Conservation (phyloP, 1,284 basidiomycete species). For the Puccinia hordei region DNA sequence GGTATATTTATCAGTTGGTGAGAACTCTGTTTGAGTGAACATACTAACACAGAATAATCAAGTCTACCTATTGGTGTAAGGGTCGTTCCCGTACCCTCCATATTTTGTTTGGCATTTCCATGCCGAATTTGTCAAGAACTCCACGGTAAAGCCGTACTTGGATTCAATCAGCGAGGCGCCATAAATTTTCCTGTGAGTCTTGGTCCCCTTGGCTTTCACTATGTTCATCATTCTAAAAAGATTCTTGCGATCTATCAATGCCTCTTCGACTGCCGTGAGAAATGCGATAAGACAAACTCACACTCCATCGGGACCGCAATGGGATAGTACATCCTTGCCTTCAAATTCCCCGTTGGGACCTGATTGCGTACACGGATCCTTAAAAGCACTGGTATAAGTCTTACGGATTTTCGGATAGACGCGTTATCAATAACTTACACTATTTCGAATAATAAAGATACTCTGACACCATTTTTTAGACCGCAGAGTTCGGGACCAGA, state of each 20-base stretch:
- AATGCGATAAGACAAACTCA: background rate
- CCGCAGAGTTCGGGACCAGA: background rate
- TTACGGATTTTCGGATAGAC: background rate
- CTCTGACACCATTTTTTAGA: conserved; percentile 2
- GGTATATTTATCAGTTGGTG: background rate
- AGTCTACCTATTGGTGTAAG: conserved; percentile 41
- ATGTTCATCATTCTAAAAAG: conserved; percentile 48
- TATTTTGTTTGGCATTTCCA: conserved; percentile 51
- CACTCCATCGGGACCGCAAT: conserved; percentile 42
- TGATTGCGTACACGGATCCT: conserved; percentile 47
- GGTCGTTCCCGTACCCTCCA: conserved; percentile 42
- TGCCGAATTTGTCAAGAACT: conserved; percentile 37
- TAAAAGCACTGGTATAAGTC: background rate
- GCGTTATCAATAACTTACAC: conserved; percentile 18
- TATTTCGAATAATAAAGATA: conserved; percentile 41
- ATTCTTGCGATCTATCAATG: background rate
- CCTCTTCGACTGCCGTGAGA: background rate
- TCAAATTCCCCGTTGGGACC: conserved; percentile 31
- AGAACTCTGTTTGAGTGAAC: background rate
- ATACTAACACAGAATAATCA: background rate
- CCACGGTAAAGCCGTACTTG: conserved; percentile 42
- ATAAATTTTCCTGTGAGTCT: conserved; percentile 37
- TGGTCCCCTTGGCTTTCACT: conserved; percentile 41
- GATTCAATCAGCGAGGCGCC: conserved; percentile 31
- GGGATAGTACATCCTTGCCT: conserved; percentile 28